Evolutionary conservation across 495 filamentous ascomycete species (phyloP), one percentile per base, ranked within the genome.

Genomic region (Podospora pseudocomata): DNA sequence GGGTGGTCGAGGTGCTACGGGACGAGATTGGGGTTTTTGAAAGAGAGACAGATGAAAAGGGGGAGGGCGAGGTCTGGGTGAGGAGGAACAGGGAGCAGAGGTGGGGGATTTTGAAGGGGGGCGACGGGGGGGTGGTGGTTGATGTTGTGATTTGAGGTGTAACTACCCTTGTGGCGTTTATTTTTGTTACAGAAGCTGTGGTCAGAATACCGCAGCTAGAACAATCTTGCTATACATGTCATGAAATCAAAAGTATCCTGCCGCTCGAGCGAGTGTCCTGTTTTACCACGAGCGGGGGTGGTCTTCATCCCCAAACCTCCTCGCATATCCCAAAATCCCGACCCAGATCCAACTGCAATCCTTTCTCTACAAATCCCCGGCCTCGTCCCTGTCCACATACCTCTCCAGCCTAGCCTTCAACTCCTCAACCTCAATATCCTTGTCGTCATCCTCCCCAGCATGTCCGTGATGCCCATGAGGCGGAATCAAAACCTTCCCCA

Each of bases 401-500:
- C 70, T 64, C 60, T 73, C 74, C 70, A 79, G 60, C 66, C 76
- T 68, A 30, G 61, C 64, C 62, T 68, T 70, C 65, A 78, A 54
- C 28, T 71, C 72, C 16, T 77, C 76, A 15, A 76, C 68, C 64
- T 74, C 69, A 15, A n/a, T 53, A 13, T 71, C 64, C 11, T 27
- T 34, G 20, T 74, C 70, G n/a, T 67, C 72, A 9, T 63, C 63
- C 23, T 72, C 62, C 11, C 70, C 64, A 28, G 68, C 71, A 28
- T 71, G 72, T 3, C 69, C 73, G 20, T 69, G 74, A 32, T 76
- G 80, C 30, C 82, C 71, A 57, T 83, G 85, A 75, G 92, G 92
- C 71, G 93, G 93, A 72, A 96, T 86, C 66, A 96, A 75, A 1
- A 96, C 87, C 60, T 81, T 81, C 57, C 82, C 79, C 7, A 94